phyloP scores from a whole-genome alignment of 2,329 filamentous ascomycete genomes.

The Curvularia verruculosa region DNA sequence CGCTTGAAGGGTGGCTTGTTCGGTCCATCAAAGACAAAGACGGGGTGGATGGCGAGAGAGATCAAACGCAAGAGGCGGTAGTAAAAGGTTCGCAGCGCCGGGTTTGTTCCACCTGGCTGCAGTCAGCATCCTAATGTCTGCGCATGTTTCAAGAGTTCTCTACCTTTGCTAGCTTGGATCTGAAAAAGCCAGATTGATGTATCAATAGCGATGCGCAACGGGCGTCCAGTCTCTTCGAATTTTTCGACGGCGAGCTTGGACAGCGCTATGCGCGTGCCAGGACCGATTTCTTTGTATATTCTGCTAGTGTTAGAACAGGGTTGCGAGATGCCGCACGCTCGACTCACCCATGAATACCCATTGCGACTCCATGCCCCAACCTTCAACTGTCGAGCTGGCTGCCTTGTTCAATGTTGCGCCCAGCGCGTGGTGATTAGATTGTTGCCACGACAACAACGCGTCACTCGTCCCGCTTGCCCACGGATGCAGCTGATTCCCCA shows the following conservation, averaged over 20 bases:
- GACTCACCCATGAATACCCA: conserved; percentile 51
- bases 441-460: conserved; percentile 39
- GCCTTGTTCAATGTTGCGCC: conserved; percentile 23
- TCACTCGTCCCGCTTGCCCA: conserved; percentile 23
- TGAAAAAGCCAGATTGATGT: conserved; percentile 98
- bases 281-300: conserved; percentile 87
- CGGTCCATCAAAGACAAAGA: conserved; percentile 90
- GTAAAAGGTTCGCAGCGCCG: conserved; percentile 88
- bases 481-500: conserved; percentile 19
- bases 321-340: not conserved
- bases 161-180: conserved; percentile 78
- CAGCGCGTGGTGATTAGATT: conserved; percentile 33
- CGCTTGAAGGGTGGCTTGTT: conserved; percentile 87
- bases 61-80: conserved; percentile 84
- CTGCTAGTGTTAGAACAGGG: conserved; percentile 55
- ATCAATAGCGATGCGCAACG: conserved; percentile 87
- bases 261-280: conserved; percentile 78
- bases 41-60: conserved; percentile 76
- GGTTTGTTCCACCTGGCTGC: conserved; percentile 75
- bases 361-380: conserved; percentile 33
- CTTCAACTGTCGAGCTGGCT: conserved; percentile 12
- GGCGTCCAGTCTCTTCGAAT: conserved; percentile 71
- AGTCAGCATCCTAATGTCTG: conserved; percentile 18
- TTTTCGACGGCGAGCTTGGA: conserved; percentile 81
- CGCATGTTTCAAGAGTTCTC: conserved; percentile 2